Evolutionary conservation across 495 filamentous ascomycete genomes (phyloP), one percentile per base, ranked within the genome.

Genomic region (Cryomyces antarcticus): DNA sequence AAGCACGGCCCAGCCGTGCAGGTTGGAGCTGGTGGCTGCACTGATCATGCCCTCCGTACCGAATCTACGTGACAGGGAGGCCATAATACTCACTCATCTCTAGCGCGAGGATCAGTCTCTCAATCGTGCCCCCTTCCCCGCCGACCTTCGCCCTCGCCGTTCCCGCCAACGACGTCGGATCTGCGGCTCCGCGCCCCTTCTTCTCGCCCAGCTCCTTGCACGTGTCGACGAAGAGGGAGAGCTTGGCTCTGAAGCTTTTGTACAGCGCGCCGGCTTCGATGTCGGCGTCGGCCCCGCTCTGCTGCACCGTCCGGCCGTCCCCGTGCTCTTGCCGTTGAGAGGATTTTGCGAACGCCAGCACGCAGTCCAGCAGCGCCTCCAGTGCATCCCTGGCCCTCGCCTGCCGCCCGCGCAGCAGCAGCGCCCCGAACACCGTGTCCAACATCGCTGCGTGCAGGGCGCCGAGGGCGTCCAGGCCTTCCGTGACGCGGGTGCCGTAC

Each of bases 361-460:
- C 73, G 0, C 73, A 53, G 5, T 62, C 64, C 46, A 92, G 87
- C 4, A 86, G 82, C 9, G 80, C 75, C 42, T 93, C 83, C 0
- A 96, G 61, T 0, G 92, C 59, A 35, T 68, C 70, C 54, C 85
- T 68, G 0, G 84, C 73, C 0, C 80, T 74, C 29, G 71, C 64
- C 52, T 87, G 82, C 27, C 77, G 62, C 47, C 73, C 75, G 39
- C 76, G 55, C 0, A 93, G 66, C 12, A 95, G 64, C 0, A 89
- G 63, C 1, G 72, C 70, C 46, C 73, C 75, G 62, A 93, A 70
- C 44, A 94, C 82, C 30, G 70, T 64, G 50, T 94, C 82, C 2
- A 96, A 68, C n/a, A 77, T 68, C 6, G 66, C 57, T 53, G 87
- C 81, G 48, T 93, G 86, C 31, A 71, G 70, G n/a, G 71, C 69